phyloP scores from a whole-genome alignment of 2,329 filamentous ascomycete species.

The Calycina herbarum region DNA sequence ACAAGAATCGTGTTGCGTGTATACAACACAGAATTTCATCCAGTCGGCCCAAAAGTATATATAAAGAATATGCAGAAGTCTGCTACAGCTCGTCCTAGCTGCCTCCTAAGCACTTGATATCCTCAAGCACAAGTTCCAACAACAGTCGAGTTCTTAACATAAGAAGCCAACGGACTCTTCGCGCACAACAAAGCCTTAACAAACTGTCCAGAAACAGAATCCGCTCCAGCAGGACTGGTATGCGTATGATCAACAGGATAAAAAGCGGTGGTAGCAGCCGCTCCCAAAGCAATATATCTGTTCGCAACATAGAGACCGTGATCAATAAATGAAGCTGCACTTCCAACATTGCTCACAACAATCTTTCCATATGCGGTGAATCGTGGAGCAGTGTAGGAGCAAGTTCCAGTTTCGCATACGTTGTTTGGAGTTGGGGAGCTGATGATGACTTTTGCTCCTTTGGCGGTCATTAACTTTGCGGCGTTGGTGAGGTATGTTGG shows the following conservation, averaged over 20 bases:
- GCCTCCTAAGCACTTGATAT: not conserved
- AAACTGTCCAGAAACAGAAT: slow-evolving; percentile 56
- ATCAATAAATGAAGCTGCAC: slow-evolving; percentile 53
- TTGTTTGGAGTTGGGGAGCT: slow-evolving; percentile 64
- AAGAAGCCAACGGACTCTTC: slow-evolving; percentile 25
- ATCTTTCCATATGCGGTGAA: slow-evolving; percentile 57
- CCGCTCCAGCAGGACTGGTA: slow-evolving; percentile 55
- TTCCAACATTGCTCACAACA: slow-evolving; percentile 42
- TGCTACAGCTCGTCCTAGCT: not conserved
- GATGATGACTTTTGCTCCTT: slow-evolving; percentile 62
- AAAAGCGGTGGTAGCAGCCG: slow-evolving; percentile 47
- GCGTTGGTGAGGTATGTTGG: slow-evolving; percentile 32
- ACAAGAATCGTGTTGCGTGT: not conserved
- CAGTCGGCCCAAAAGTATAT: not conserved
- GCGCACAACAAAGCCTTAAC: slow-evolving; percentile 48
- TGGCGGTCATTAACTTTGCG: slow-evolving; percentile 41
- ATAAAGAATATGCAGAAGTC: not conserved
- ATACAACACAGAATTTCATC: not conserved
- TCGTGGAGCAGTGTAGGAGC: slow-evolving; percentile 46
- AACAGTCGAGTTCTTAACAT: slow-evolving; percentile 34
- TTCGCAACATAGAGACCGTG: slow-evolving; percentile 56
- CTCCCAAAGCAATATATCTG: slow-evolving; percentile 50
- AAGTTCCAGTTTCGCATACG: slow-evolving; percentile 57
- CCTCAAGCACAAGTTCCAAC: slow-evolving; percentile 28
- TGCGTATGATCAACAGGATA: slow-evolving; percentile 62